These are phyloP conservation scores for Acanthamoeba rhysodes DNA, from an alignment of 208 protist species.

Conservation along the genomic window DNA sequence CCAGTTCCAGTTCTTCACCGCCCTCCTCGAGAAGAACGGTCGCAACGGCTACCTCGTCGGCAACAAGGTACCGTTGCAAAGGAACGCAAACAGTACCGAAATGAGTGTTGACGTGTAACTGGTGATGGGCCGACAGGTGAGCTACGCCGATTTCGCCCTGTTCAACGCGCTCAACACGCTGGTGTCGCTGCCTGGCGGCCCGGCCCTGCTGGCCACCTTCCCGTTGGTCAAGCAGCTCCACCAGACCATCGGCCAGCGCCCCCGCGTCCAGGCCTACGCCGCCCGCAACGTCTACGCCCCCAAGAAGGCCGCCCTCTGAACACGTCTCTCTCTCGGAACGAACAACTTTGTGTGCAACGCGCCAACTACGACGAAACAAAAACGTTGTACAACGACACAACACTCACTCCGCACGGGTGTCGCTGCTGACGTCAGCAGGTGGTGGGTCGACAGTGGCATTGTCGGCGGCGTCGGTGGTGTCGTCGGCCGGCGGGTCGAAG, in stretches of 20 bases:
- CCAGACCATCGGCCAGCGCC: neutral
- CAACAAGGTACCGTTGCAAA: neutral
- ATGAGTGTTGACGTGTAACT: neutral
- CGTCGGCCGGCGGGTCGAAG: neutral
- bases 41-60: slow-evolving; percentile 50
- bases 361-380: no score
- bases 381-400: no score
- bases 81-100: neutral
- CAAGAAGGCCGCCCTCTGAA: slow-evolving; percentile 31
- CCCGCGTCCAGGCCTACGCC: neutral
- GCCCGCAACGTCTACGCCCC: slow-evolving; percentile 19
- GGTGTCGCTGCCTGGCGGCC: neutral
- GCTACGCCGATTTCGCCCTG: slow-evolving; percentile 25
- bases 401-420: no score
- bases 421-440: no score
- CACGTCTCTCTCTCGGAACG: no score
- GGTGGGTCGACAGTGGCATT: no score
- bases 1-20: slow-evolving; percentile 30
- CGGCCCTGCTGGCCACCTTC: neutral
- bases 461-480: no score
- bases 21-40: slow-evolving; percentile 62
- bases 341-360: no score
- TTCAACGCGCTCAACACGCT: neutral
- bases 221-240: slow-evolving; percentile 5
- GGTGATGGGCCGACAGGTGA: neutral